phyloP scores from a whole-genome alignment of 192 early-diverging fungal genomes.

The Backusella tuberculispora region DNA sequence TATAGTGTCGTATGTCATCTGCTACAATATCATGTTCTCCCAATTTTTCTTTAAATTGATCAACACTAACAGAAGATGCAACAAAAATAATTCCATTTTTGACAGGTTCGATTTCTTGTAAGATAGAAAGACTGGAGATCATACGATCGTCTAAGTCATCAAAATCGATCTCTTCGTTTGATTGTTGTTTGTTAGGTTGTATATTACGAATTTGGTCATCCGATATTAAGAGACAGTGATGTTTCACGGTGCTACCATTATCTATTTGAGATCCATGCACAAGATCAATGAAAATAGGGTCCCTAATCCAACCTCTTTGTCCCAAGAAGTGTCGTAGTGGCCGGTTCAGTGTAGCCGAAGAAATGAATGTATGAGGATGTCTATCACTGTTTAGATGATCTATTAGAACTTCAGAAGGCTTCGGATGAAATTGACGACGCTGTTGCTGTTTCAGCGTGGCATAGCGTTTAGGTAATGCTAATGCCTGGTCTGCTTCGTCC shows the following conservation, averaged over 20 bases:
- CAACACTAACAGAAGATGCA: constrained; percentile 41
- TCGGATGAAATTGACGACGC: constrained; percentile 46
- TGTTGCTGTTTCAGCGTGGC: constrained; percentile 45
- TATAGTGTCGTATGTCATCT: constrained; percentile 42
- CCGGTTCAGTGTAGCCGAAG: constrained; percentile 77
- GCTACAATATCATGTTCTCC: constrained; percentile 37
- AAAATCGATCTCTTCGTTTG: constrained; percentile 4
- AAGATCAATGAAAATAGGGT: constrained; percentile 66
- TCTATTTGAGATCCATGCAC: constrained; percentile 37
- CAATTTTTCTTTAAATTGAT: constrained; percentile 37
- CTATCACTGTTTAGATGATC: neutral
- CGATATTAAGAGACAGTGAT: constrained; percentile 56
- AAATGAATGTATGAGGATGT: constrained; percentile 59
- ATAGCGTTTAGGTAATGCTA: constrained; percentile 54
- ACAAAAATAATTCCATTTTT: constrained; percentile 53
- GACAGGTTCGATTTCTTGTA: constrained; percentile 50
- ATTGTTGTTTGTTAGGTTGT: neutral
- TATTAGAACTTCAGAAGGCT: constrained; percentile 47
- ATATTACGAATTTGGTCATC: constrained; percentile 51
- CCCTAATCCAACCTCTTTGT: constrained; percentile 51
- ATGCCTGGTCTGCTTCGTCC: constrained; percentile 61
- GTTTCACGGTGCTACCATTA: constrained; percentile 40
- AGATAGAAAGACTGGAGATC: constrained; percentile 49
- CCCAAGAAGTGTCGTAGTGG: constrained; percentile 57
- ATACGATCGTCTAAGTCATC: constrained; percentile 54